phyloP scores from a whole-genome alignment of 139 green algal species.

The Eudorina sp. region DNA sequence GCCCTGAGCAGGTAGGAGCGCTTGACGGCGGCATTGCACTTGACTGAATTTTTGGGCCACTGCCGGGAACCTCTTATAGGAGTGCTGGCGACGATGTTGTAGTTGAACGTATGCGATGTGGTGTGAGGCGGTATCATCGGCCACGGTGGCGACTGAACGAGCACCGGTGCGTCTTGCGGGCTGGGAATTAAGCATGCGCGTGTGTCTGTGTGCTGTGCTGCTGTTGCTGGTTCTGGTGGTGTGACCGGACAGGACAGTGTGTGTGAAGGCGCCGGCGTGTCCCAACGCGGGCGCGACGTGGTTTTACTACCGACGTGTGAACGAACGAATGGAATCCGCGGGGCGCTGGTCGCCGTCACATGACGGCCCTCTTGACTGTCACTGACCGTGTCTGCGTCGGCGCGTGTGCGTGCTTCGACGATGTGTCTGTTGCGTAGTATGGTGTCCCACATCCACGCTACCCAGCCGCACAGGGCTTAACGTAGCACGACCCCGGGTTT shows the following conservation, averaged over 20 bases:
- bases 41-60: background rate
- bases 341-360: background rate
- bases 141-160: slow-evolving; percentile 6
- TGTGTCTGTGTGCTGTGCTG: background rate
- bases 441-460: background rate
- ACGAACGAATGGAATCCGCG: background rate
- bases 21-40: slow-evolving; percentile 7
- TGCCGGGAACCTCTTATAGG: slow-evolving; percentile 1
- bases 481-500: background rate
- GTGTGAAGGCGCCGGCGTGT: too few relatives aligned
- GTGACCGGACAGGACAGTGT: slow-evolving; percentile 2
- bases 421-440: background rate
- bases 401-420: slow-evolving; percentile 17
- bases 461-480: background rate
- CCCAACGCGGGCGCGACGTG: too few relatives aligned
- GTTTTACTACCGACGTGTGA: too few relatives aligned
- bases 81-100: background rate
- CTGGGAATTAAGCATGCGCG: background rate
- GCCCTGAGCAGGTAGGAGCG: background rate
- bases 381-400: background rate
- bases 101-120: slow-evolving; percentile 10
- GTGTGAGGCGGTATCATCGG: background rate
- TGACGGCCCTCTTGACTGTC: background rate
- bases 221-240: background rate
- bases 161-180: background rate